Conservation (phyloP, 1,284 basidiomycete species). For the Leccinum pachyderme region DNA sequence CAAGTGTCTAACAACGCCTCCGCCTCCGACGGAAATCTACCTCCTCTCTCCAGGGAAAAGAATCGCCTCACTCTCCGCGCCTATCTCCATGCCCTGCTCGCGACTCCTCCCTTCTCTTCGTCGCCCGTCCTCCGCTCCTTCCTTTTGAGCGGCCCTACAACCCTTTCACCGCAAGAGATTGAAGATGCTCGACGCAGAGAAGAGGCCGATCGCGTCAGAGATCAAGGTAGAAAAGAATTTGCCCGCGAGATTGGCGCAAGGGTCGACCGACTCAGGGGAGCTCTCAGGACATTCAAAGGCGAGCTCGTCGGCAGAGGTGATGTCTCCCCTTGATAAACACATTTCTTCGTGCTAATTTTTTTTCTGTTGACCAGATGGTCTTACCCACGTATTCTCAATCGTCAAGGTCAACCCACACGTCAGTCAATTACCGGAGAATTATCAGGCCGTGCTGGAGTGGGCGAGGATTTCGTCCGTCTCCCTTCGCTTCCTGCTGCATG, state of each 20-base stretch:
- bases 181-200: constrained; percentile 81
- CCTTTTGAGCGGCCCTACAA: constrained; percentile 76
- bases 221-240: constrained; percentile 86
- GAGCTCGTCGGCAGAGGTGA: constrained; percentile 83
- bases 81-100: constrained; percentile 82
- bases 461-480: constrained; percentile 85
- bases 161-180: constrained; percentile 70
- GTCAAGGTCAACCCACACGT: constrained; percentile 84
- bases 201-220: constrained; percentile 87
- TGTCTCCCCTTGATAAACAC: constrained; percentile 6
- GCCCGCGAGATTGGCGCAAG: constrained; percentile 83
- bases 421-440: constrained; percentile 79
- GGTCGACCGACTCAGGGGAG: constrained; percentile 84
- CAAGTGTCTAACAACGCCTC: constrained; percentile 10
- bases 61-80: constrained; percentile 93
- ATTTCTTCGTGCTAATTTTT: constrained; percentile 8
- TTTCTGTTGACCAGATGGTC: constrained; percentile 60
- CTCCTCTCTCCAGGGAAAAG: constrained; percentile 84
- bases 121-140: constrained; percentile 88
- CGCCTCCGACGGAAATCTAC: constrained; percentile 7
- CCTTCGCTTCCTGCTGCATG: constrained; percentile 7
- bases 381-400: constrained; percentile 83
- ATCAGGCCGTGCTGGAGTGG: constrained; percentile 92
- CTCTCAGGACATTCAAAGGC: constrained; percentile 87
- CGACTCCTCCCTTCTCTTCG: constrained; percentile 73